A percentile compares a stretch with the other conserved stretches of the same genome.
Evolutionary conservation across 192 early-diverging fungal species (phyloP).

Genomic region (Podila epicladia): DNA sequence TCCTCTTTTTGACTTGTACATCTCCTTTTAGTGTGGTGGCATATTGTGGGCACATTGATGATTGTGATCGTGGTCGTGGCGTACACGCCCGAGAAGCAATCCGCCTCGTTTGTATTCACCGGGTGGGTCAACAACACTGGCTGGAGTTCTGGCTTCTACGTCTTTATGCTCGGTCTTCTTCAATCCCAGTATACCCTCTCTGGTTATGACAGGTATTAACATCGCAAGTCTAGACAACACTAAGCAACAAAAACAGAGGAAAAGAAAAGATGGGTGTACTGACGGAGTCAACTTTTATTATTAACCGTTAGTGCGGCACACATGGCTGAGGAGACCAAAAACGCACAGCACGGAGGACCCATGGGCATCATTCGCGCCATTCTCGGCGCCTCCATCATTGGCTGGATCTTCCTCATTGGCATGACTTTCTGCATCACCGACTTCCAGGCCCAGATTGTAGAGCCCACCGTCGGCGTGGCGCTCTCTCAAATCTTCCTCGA

Average conservation of each 20-base stretch:
- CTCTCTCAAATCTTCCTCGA: conserved; percentile 59
- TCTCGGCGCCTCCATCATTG: conserved; percentile 48
- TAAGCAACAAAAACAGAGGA: no score
- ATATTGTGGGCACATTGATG: conserved; percentile 53
- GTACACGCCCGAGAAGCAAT: conserved; percentile 51
- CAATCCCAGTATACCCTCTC: conserved; percentile 67
- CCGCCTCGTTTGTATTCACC: conserved; percentile 56
- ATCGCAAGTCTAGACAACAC: no score
- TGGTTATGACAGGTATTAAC: conserved; percentile 52
- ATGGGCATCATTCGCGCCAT: conserved; percentile 57
- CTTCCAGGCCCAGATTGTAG: conserved; percentile 51
- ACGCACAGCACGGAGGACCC: conserved; percentile 59
- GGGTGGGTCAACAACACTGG: conserved; percentile 63
- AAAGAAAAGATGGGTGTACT: no score
- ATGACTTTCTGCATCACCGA: conserved; percentile 55
- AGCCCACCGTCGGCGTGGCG: conserved; percentile 48
- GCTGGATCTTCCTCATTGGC: conserved; percentile 58
- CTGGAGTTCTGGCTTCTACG: conserved; percentile 56
- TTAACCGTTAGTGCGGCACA: conserved; percentile 24
- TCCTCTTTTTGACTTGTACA: no score
- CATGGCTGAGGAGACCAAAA: conserved; percentile 65
- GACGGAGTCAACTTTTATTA: no score
- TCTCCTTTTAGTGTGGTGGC: conserved; percentile 44
- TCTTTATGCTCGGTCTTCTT: conserved; percentile 60
- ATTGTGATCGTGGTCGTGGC: conserved; percentile 59